Conservation (phyloP, 108 stramenopile genomes). For the Nitzschia palea region DNA sequence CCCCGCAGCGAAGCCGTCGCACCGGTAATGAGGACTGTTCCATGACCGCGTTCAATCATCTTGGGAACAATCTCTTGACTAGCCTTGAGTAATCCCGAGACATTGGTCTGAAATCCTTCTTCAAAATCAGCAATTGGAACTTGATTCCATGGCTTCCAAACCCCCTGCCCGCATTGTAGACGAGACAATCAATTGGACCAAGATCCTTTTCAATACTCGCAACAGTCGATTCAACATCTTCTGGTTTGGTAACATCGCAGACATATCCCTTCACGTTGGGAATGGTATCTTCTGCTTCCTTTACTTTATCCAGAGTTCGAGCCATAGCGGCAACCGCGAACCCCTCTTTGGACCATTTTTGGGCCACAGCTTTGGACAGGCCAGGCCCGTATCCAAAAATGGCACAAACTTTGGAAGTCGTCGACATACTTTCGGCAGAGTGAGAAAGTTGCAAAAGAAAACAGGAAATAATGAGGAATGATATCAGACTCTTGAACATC, state of each 20-base stretch:
- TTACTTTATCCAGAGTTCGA: conserved; percentile 18
- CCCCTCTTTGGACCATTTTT: conserved; percentile 27
- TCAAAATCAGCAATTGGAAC: conserved; percentile 9
- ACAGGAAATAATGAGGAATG: not conserved
- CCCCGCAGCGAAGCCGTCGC: conserved; percentile 36
- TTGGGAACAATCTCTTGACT: conserved; percentile 16
- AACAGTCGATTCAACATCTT: conserved; percentile 10
- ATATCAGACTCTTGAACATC: no score
- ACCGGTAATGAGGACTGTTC: conserved; percentile 26
- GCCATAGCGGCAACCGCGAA: conserved; percentile 30
- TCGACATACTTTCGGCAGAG: conserved; percentile 10
- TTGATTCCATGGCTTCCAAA: conserved; percentile 30
- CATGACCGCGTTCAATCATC: conserved; percentile 23
- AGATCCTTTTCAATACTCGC: conserved; percentile 18
- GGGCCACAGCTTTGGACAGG: conserved; percentile 1
- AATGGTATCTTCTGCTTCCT: conserved; percentile 18
- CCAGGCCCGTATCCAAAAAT: conserved; percentile 32
- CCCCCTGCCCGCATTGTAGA: conserved; percentile 41
- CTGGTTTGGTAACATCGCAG: conserved; percentile 32
- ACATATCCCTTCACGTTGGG: conserved; percentile 30
- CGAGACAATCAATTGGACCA: conserved; percentile 16
- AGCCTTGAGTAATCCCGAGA: conserved; percentile 14
- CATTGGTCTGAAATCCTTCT: conserved; percentile 18
- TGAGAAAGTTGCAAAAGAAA: not conserved
- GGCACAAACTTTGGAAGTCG: conserved; percentile 30